Conservation (phyloP, 2,329 filamentous ascomycete genomes). For the Pleurostoma richardsiae region DNA sequence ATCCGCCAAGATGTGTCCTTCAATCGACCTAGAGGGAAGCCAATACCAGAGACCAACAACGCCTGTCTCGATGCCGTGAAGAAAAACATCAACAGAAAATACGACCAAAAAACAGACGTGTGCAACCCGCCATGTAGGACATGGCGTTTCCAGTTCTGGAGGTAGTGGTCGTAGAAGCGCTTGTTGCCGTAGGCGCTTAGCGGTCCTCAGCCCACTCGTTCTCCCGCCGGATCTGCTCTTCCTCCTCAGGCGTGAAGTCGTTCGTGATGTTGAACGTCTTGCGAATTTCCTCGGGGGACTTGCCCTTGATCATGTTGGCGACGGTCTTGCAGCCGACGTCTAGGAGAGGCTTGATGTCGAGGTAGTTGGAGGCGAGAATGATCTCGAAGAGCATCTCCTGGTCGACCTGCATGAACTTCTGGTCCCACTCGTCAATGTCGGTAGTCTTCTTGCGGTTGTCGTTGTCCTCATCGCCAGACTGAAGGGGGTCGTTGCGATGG, state of each 20-base stretch:
- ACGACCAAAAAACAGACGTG: no score
- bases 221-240: constrained; percentile 92
- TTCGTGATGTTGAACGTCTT: constrained; percentile 99
- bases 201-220: constrained; percentile 90
- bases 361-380: constrained; percentile 95
- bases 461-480: constrained; percentile 79
- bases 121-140: no score
- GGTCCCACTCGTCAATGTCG: constrained; percentile 99
- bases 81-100: no score
- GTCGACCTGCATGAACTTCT: constrained; percentile 99
- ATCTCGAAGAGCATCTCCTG: constrained; percentile 99
- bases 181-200: constrained; percentile 29
- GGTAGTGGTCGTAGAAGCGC: no score
- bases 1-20: no score
- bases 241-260: constrained; percentile 97
- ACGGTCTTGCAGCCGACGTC: constrained; percentile 99
- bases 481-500: constrained; percentile 84
- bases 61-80: no score
- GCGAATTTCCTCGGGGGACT: constrained; percentile 97
- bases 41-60: no score
- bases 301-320: constrained; percentile 99
- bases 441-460: constrained; percentile 97
- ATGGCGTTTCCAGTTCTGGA: no score
- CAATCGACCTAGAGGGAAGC: no score
- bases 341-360: constrained; percentile 96